These are phyloP conservation scores for Amanita thiersii DNA, from an alignment of 768 basidiomycete genomes.

Conservation along the genomic window DNA sequence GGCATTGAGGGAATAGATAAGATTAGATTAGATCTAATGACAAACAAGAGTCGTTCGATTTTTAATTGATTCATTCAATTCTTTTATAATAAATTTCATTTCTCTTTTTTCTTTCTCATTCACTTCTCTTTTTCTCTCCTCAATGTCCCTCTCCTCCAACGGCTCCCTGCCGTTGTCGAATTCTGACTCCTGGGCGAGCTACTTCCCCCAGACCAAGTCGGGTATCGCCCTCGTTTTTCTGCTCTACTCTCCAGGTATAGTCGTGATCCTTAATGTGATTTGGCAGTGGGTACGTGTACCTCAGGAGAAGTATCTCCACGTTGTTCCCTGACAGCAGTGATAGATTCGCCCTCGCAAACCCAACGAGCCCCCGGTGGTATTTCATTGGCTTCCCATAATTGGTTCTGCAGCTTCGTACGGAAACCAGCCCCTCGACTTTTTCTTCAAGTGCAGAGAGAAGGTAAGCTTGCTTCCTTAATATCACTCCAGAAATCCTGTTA, in stretches of 20 bases:
- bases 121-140: slow-evolving; percentile 7
- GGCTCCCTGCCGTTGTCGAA: slow-evolving; percentile 21
- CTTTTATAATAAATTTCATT: slow-evolving; percentile 14
- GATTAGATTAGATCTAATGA: too few relatives aligned
- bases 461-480: slow-evolving; percentile 25
- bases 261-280: slow-evolving; percentile 65
- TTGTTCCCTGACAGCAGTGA: not conserved
- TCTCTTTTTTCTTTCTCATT: not conserved
- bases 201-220: slow-evolving; percentile 33
- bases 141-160: slow-evolving; percentile 27
- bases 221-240: slow-evolving; percentile 37
- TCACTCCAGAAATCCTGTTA: slow-evolving; percentile 1
- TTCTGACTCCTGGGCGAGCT: slow-evolving; percentile 36
- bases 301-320: slow-evolving; percentile 6
- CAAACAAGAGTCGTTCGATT: slow-evolving; percentile 24
- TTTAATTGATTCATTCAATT: too few relatives aligned
- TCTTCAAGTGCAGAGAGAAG: slow-evolving; percentile 72
- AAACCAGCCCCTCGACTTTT: slow-evolving; percentile 86
- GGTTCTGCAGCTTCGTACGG: slow-evolving; percentile 90
- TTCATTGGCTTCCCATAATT: slow-evolving; percentile 85
- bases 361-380: slow-evolving; percentile 81
- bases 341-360: slow-evolving; percentile 64
- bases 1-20: slow-evolving; percentile 5
- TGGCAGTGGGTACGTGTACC: slow-evolving; percentile 63
- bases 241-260: slow-evolving; percentile 61